phyloP scores from a whole-genome alignment of 179 eudicot species.

The Beta lomatogona region DNA sequence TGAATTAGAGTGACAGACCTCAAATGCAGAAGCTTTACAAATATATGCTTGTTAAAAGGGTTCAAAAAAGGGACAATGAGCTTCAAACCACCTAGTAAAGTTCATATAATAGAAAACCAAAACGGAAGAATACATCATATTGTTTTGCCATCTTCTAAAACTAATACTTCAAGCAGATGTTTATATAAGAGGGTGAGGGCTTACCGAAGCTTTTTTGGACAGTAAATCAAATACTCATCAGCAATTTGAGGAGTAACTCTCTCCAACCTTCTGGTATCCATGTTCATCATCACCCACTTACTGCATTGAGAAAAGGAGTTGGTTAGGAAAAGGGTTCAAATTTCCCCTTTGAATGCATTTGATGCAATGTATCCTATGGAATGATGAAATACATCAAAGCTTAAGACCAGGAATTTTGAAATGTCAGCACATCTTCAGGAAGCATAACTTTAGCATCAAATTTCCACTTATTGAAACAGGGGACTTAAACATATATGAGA shows the following conservation, averaged over 20 bases:
- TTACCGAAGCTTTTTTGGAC: slow-evolving; percentile 79
- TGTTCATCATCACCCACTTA: slow-evolving; percentile 99
- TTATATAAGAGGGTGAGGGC: slow-evolving; percentile 11
- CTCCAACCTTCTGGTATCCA: slow-evolving; percentile 85
- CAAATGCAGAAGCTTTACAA: background rate
- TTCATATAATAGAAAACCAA: background rate
- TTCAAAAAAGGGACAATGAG: background rate
- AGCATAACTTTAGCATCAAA: background rate
- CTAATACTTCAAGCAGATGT: too few species aligned
- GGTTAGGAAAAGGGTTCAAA: slow-evolving; percentile 8
- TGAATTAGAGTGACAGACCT: background rate
- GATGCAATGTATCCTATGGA: background rate
- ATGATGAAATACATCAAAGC: too few species aligned
- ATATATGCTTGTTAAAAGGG: slow-evolving; percentile 3
- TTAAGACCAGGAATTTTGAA: background rate
- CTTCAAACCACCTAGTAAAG: background rate
- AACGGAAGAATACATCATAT: background rate
- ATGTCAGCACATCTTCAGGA: background rate
- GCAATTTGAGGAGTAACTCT: slow-evolving; percentile 81
- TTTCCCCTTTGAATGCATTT: background rate
- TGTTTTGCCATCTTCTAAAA: background rate
- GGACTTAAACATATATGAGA: background rate
- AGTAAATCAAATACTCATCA: slow-evolving; percentile 63
- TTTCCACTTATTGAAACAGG: background rate
- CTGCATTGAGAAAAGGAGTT: slow-evolving; percentile 48